A percentile compares a stretch with the other conserved stretches of the same genome.
phyloP scores from a whole-genome alignment of 345 rosid species.

The Noccaea bulbosa region DNA sequence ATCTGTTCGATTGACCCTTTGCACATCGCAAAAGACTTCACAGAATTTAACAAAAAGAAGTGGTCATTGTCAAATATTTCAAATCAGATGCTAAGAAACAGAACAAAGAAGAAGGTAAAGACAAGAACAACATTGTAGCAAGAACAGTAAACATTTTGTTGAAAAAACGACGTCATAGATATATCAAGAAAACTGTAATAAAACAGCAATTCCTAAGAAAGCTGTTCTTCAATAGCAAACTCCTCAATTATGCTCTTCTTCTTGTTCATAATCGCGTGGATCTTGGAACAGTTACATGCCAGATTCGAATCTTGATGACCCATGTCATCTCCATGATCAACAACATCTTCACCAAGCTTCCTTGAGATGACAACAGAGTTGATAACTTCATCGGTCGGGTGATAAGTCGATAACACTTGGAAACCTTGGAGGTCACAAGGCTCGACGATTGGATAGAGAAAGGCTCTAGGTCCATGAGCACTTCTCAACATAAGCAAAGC shows the following conservation, averaged over 20 bases:
- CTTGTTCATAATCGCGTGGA: constrained; percentile 55
- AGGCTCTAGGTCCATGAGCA: constrained; percentile 91
- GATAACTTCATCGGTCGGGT: constrained; percentile 84
- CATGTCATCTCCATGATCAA: constrained; percentile 22
- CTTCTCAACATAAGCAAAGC: constrained; percentile 81
- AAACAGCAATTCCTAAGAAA: constrained; percentile 31
- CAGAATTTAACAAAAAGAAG: constrained; percentile 29
- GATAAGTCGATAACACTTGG: constrained; percentile 71
- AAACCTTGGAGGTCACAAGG: constrained; percentile 76
- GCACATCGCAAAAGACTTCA: constrained; percentile 30
- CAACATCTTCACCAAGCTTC: constrained; percentile 38
- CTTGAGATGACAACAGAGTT: constrained; percentile 77
- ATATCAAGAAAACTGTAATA: constrained; percentile 16
- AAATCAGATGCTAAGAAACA: constrained; percentile 33
- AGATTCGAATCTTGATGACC: constrained; percentile 46
- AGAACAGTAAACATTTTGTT: constrained; percentile 11
- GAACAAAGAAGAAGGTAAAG: constrained; percentile 13
- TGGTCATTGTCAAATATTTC: constrained; percentile 17
- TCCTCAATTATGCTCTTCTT: constrained; percentile 71
- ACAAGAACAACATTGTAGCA: constrained; percentile 29
- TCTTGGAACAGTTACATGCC: constrained; percentile 56
- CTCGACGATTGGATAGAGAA: constrained; percentile 81
- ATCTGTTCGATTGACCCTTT: constrained; percentile 26
- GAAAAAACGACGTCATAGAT: background rate
- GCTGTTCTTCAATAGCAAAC: constrained; percentile 57